phyloP scores from a whole-genome alignment of 2,329 filamentous ascomycete genomes.

The Achaetomium macrosporum region DNA sequence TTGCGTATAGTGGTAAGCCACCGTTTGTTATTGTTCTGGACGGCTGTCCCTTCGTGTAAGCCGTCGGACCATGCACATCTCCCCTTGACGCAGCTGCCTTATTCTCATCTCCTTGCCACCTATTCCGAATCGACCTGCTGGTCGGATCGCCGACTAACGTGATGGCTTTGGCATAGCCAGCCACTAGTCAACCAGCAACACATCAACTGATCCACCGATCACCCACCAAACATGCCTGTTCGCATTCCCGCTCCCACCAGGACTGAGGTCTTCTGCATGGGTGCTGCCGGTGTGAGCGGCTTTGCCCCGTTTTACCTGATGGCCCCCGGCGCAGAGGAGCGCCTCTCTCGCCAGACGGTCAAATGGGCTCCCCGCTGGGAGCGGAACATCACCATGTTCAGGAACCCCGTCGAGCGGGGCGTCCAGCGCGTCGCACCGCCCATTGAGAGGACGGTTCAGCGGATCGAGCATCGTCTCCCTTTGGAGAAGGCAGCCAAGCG shows the following conservation, averaged over 20 bases:
- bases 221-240: slow-evolving; percentile 41
- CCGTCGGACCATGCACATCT: neutral
- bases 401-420: slow-evolving; percentile 26
- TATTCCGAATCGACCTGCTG: neutral
- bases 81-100: neutral
- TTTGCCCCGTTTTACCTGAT: slow-evolving; percentile 54
- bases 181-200: neutral
- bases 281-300: slow-evolving; percentile 47
- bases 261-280: slow-evolving; percentile 48
- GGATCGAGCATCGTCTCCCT: slow-evolving; percentile 21
- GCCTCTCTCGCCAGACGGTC: slow-evolving; percentile 47
- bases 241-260: slow-evolving; percentile 45
- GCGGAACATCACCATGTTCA: slow-evolving; percentile 49
- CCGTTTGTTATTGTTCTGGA: neutral
- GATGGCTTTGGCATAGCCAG: slow-evolving; percentile 1
- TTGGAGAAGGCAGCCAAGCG: slow-evolving; percentile 23
- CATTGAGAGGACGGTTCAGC: slow-evolving; percentile 24
- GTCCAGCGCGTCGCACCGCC: slow-evolving; percentile 22
- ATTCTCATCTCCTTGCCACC: neutral
- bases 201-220: slow-evolving; percentile 11
- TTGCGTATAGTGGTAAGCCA: slow-evolving; percentile 5
- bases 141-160: neutral
- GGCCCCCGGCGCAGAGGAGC: slow-evolving; percentile 51
- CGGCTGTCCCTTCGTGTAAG: neutral
- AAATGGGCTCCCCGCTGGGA: slow-evolving; percentile 58